These are phyloP conservation scores for Parafenestella ontariensis DNA, from an alignment of 2,329 filamentous ascomycete species.

Conservation along the genomic window DNA sequence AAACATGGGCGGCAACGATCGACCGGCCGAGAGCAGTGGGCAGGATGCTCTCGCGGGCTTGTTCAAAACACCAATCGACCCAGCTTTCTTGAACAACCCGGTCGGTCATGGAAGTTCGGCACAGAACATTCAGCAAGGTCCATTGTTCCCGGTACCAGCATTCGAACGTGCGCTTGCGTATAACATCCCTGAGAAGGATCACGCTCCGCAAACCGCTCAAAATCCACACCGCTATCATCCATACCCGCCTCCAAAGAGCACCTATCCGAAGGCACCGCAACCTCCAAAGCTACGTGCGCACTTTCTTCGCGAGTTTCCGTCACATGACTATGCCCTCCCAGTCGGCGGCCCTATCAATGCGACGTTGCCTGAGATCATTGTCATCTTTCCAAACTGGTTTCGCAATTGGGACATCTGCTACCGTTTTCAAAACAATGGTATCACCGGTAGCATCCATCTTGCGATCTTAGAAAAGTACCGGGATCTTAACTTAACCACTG, in stretches of 20 bases:
- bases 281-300: not conserved
- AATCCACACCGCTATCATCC: not conserved
- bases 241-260: not conserved
- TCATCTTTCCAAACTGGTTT: conserved; percentile 25
- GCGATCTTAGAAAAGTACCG: conserved; percentile 22
- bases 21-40: no score
- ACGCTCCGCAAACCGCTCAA: not conserved
- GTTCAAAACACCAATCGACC: no score
- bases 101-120: no score
- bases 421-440: conserved; percentile 24
- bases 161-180: no score
- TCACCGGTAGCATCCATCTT: conserved; percentile 19
- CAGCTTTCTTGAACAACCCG: no score
- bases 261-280: no score
- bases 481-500: conserved; percentile 3
- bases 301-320: conserved; percentile 9
- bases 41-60: no score
- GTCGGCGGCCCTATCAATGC: conserved; percentile 13
- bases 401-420: conserved; percentile 10
- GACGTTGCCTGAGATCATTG: conserved; percentile 25
- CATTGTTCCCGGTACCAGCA: no score
- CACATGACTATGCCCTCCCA: conserved; percentile 15
- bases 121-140: no score
- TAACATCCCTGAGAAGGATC: no score
- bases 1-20: no score